These are phyloP conservation scores for Fusarium miscanthi DNA, from an alignment of 2,329 filamentous ascomycete genomes.

Conservation along the genomic window DNA sequence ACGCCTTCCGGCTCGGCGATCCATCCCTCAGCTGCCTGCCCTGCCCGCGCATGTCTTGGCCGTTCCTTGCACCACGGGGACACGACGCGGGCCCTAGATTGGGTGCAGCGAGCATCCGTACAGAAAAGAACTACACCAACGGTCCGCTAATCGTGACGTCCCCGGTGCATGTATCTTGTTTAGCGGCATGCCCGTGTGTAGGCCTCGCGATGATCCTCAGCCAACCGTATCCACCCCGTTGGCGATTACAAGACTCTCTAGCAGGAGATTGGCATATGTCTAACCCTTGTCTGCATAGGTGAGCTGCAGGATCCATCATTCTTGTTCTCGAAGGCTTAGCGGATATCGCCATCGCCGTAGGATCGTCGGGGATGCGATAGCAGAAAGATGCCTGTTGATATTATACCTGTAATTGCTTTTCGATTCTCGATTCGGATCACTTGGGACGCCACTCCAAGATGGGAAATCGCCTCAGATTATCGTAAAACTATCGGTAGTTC, in stretches of 20 bases:
- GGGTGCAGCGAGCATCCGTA: conserved; percentile 1
- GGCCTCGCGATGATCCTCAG: not conserved
- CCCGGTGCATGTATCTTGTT: conserved; percentile 9
- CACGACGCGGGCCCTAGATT: conserved; percentile 12
- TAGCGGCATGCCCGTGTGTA: conserved; percentile 15
- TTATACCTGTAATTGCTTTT: not conserved
- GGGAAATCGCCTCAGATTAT: accelerated
- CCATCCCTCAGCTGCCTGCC: conserved; percentile 1
- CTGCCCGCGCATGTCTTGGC: conserved; percentile 9
- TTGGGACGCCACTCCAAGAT: not conserved
- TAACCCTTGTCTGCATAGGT: not conserved
- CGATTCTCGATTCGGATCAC: not conserved
- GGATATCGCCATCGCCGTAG: not conserved
- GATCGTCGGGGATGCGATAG: not conserved
- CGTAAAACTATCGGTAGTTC: too few species aligned
- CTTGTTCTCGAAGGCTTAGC: not conserved
- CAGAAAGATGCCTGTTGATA: not conserved
- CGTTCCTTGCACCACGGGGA: conserved; percentile 35
- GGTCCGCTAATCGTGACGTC: conserved; percentile 15
- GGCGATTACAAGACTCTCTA: not conserved
- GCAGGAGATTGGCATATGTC: not conserved
- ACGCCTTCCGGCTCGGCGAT: conserved; percentile 15
- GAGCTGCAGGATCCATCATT: not conserved
- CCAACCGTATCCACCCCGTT: conserved; percentile 24
- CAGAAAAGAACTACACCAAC: not conserved